Conservation (phyloP, 140 eudicot species). For the Cichorium intybus region DNA sequence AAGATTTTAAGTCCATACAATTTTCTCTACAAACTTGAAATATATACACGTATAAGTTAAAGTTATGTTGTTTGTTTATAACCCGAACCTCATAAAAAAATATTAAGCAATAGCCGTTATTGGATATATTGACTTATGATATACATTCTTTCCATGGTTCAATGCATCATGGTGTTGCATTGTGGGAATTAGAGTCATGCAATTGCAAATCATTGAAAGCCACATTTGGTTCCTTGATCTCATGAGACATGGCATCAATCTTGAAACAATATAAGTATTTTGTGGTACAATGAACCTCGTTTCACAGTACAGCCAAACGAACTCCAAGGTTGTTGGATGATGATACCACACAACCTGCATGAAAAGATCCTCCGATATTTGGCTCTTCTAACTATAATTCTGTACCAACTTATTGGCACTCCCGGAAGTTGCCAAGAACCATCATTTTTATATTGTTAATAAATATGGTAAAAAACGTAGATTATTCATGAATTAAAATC, state of each 20-base stretch:
- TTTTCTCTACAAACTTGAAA: not conserved
- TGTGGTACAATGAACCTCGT: slow-evolving; percentile 31
- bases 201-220: slow-evolving; percentile 26
- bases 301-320: slow-evolving; percentile 32
- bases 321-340: slow-evolving; percentile 37
- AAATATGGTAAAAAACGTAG: not conserved
- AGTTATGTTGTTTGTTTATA: not conserved
- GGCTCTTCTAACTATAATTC: slow-evolving; percentile 40
- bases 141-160: slow-evolving; percentile 9
- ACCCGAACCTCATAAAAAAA: not conserved
- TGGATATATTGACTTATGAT: not conserved
- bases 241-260: slow-evolving; percentile 34
- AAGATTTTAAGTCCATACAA: not conserved
- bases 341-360: slow-evolving; percentile 14
- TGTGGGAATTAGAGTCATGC: slow-evolving; percentile 21
- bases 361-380: slow-evolving; percentile 25
- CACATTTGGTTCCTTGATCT: slow-evolving; percentile 22
- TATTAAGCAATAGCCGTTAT: not conserved
- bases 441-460: not conserved
- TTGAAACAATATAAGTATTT: slow-evolving; percentile 23
- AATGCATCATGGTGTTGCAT: slow-evolving; percentile 18
- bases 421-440: slow-evolving; percentile 35
- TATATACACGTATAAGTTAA: not conserved
- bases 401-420: slow-evolving; percentile 28
- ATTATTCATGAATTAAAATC: not conserved